Evolutionary conservation across 2,329 filamentous ascomycete genomes (phyloP).

Genomic region (Curvularia verruculosa): DNA sequence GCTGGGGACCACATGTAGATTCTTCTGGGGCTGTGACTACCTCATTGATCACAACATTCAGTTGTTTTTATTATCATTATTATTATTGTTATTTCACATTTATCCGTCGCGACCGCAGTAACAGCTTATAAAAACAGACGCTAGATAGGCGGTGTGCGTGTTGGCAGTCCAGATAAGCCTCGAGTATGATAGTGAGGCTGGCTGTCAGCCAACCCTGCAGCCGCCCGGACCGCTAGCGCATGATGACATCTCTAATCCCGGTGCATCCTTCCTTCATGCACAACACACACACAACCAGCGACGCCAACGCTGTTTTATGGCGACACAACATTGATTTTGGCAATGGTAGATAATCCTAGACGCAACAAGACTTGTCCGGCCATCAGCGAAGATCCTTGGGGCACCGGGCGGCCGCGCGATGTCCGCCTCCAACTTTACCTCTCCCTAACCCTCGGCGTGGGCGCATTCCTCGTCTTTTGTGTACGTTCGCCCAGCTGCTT

Average conservation of each 20-base stretch:
- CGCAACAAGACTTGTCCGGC: constrained; percentile 25
- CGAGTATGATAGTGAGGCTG: neutral
- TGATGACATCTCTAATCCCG: constrained; percentile 14
- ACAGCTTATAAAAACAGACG: no score
- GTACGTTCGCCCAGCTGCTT: constrained; percentile 54
- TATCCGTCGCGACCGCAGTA: neutral
- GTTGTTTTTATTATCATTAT: no score
- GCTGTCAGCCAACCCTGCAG: neutral
- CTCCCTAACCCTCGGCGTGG: constrained; percentile 71
- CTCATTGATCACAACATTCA: no score
- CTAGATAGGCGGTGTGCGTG: neutral
- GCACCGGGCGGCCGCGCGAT: constrained; percentile 51
- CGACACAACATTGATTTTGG: constrained; percentile 11
- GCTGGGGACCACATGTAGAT: no score
- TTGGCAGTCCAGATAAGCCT: neutral
- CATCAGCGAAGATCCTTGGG: constrained; percentile 37
- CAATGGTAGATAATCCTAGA: constrained; percentile 29
- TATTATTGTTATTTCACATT: no score
- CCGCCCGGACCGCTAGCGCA: constrained; percentile 15
- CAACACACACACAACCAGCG: constrained; percentile 10
- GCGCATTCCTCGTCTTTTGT: constrained; percentile 78
- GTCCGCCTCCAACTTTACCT: constrained; percentile 70
- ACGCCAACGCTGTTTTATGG: constrained; percentile 21
- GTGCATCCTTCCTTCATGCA: constrained; percentile 5
- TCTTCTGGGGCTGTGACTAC: no score